Evolutionary conservation across 768 basidiomycete genomes (phyloP).

Genomic region (Leccinum truebloodii): DNA sequence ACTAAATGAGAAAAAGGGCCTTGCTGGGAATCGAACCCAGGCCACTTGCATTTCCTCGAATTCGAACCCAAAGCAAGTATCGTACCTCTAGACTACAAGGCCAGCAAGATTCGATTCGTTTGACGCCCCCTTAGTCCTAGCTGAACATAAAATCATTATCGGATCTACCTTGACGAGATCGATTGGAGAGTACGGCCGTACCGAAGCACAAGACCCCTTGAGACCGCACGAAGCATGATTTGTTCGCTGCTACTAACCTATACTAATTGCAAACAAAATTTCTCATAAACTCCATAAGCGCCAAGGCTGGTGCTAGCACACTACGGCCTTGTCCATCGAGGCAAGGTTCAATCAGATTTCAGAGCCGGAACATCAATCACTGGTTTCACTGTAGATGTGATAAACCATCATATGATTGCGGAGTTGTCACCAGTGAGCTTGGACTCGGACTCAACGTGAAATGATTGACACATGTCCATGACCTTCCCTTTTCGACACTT

Average conservation of each 20-base stretch:
- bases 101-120: not conserved
- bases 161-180: not conserved
- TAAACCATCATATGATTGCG: not conserved
- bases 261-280: not conserved
- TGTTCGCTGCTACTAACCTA: not conserved
- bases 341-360: not conserved
- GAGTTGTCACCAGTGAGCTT: not conserved
- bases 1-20: constrained; percentile 20
- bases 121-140: not conserved
- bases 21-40: constrained; percentile 44
- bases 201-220: not conserved
- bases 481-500: not conserved
- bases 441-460: not conserved
- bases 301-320: too few species aligned
- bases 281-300: not conserved
- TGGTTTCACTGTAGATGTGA: not conserved
- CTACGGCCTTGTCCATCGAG: not conserved
- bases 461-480: not conserved
- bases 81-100: constrained; percentile 38
- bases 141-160: not conserved
- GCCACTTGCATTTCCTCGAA: constrained; percentile 32
- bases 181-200: not conserved
- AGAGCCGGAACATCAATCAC: not conserved
- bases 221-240: not conserved
- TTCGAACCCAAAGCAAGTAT: constrained; percentile 32